Conservation (phyloP, 768 basidiomycete species). For the Lentinula detonsa region DNA sequence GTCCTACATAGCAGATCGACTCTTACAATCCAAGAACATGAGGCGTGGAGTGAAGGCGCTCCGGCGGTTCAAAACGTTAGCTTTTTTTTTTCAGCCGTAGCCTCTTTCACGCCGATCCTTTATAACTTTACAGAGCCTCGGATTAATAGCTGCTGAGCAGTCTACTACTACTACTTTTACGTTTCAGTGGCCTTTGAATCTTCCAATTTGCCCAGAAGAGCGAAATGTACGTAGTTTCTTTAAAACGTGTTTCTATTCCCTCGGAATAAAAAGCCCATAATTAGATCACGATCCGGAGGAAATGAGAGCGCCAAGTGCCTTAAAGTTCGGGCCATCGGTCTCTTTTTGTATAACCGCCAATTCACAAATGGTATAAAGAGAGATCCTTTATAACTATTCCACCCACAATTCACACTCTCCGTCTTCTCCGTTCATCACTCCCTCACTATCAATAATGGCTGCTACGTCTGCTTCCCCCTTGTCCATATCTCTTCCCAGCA, state of each 20-base stretch:
- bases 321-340: neutral
- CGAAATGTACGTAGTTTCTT: constrained; percentile 2
- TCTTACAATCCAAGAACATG: neutral
- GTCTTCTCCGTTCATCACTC: neutral
- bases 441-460: neutral
- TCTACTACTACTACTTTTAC: neutral
- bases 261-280: neutral
- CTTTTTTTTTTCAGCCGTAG: neutral
- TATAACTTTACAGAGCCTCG: neutral
- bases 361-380: neutral
- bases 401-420: neutral
- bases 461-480: neutral
- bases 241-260: constrained; percentile 5
- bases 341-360: neutral
- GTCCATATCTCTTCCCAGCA: constrained; percentile 35
- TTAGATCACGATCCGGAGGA: neutral
- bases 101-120: neutral
- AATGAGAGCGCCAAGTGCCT: neutral
- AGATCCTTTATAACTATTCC: neutral
- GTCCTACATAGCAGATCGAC: neutral
- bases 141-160: neutral
- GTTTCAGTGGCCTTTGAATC: neutral
- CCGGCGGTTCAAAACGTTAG: neutral
- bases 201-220: neutral
- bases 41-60: neutral